These are phyloP conservation scores for Ricinus communis DNA, from an alignment of 345 rosid species.

Conservation along the genomic window DNA sequence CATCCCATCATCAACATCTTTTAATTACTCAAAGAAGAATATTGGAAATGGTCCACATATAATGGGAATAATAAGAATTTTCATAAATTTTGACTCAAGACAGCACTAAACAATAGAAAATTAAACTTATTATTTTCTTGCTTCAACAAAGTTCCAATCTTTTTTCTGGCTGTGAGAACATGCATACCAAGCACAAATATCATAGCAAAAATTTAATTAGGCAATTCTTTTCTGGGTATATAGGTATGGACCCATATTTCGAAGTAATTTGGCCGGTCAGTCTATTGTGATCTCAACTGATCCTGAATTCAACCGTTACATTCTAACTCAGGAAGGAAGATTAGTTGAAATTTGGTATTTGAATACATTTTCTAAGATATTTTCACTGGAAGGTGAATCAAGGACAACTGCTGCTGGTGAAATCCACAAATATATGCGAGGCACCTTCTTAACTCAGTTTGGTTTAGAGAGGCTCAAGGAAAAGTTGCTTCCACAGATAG, in stretches of 20 bases:
- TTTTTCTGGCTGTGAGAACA: too few species aligned
- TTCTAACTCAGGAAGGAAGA: constrained; percentile 28
- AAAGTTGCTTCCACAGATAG: constrained; percentile 20
- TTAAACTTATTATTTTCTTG: too few species aligned
- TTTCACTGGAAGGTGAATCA: neutral
- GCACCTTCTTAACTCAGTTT: constrained; percentile 6
- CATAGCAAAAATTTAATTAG: too few species aligned
- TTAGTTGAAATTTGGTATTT: constrained; percentile 27
- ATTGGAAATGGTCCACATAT: too few species aligned
- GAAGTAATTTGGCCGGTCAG: constrained; percentile 33
- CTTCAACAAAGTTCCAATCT: too few species aligned
- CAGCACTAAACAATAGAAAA: too few species aligned
- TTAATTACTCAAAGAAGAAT: too few species aligned
- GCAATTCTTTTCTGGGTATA: neutral
- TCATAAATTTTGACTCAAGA: too few species aligned
- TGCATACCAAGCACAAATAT: too few species aligned
- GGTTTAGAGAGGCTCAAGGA: constrained; percentile 28
- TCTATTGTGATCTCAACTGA: constrained; percentile 30
- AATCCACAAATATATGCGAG: constrained; percentile 25
- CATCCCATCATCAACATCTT: too few species aligned
- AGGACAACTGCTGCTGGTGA: neutral
- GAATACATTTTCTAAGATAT: constrained; percentile 25
- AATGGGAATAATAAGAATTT: too few species aligned
- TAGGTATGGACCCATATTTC: constrained; percentile 34
- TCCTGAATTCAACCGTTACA: constrained; percentile 29